phyloP scores from a whole-genome alignment of 345 rosid species.

The Bruguiera gymnorhiza region DNA sequence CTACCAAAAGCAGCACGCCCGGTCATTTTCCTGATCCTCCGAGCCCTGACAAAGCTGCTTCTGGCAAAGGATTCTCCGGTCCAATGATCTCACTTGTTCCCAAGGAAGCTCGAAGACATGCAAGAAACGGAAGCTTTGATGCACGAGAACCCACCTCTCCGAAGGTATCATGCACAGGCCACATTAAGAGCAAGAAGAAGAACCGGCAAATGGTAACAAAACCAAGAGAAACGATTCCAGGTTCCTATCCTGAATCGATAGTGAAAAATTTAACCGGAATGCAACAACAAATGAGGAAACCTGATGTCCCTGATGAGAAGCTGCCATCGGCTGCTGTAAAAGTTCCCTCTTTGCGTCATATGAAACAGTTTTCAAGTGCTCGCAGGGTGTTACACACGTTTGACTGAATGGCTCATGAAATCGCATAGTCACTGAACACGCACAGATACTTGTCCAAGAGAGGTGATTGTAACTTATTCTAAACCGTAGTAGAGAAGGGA shows the following conservation, averaged over 20 bases:
- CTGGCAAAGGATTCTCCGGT: slow-evolving; percentile 1
- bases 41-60: slow-evolving; percentile 18
- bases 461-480: neutral
- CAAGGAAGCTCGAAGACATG: slow-evolving; percentile 29
- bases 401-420: slow-evolving; percentile 20
- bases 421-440: neutral
- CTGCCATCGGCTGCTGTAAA: neutral
- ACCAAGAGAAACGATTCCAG: neutral
- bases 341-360: slow-evolving; percentile 14
- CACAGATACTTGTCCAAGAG: neutral
- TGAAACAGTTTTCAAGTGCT: slow-evolving; percentile 27
- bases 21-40: slow-evolving; percentile 19
- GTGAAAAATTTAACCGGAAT: neutral
- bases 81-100: slow-evolving; percentile 29
- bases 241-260: neutral
- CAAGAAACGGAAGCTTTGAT: slow-evolving; percentile 30
- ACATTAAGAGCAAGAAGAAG: slow-evolving; percentile 29
- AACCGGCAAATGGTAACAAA: slow-evolving; percentile 3
- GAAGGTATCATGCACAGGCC: slow-evolving; percentile 40
- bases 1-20: slow-evolving; percentile 26
- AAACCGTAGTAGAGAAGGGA: neutral
- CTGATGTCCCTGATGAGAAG: neutral
- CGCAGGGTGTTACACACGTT: slow-evolving; percentile 23
- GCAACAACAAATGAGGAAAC: neutral
- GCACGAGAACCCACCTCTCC: slow-evolving; percentile 43